phyloP scores from a whole-genome alignment of 257 asterid species.

The Fraxinus pennsylvanica region DNA sequence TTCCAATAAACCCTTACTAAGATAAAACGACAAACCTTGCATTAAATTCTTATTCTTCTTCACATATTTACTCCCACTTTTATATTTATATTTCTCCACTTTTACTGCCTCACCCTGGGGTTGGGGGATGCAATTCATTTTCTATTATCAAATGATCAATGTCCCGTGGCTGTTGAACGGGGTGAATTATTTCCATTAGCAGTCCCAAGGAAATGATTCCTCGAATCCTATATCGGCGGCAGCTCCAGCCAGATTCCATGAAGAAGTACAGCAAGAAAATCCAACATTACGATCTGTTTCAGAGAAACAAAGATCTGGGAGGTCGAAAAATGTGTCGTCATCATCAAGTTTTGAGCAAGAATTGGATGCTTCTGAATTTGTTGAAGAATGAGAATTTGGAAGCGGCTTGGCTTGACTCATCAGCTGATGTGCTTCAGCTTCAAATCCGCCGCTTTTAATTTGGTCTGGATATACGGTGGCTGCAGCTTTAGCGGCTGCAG shows the following conservation, averaged over 20 bases:
- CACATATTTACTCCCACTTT: neutral
- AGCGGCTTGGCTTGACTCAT: constrained; percentile 20
- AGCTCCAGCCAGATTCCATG: constrained; percentile 66
- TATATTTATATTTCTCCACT: neutral
- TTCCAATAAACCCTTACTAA: too few species aligned
- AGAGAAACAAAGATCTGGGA: constrained; percentile 64
- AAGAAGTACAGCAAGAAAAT: constrained; percentile 41
- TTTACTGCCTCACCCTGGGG: neutral
- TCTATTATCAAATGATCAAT: too few species aligned
- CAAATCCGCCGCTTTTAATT: neutral
- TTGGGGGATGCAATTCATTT: too few species aligned
- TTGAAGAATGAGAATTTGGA: constrained; percentile 43
- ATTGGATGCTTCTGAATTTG: constrained; percentile 43
- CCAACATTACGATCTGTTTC: constrained; percentile 37
- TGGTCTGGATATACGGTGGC: constrained; percentile 35
- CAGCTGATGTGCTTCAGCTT: constrained; percentile 36
- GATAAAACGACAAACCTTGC: neutral
- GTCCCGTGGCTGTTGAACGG: neutral
- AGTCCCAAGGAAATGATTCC: constrained; percentile 70
- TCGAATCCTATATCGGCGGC: constrained; percentile 53
- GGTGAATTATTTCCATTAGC: constrained; percentile 28
- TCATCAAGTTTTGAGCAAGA: constrained; percentile 49
- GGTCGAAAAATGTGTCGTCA: constrained; percentile 68
- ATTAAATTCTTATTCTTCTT: neutral
- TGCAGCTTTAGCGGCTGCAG: constrained; percentile 78